phyloP scores from a whole-genome alignment of 257 asterid species.

The Capsicum baccatum region DNA sequence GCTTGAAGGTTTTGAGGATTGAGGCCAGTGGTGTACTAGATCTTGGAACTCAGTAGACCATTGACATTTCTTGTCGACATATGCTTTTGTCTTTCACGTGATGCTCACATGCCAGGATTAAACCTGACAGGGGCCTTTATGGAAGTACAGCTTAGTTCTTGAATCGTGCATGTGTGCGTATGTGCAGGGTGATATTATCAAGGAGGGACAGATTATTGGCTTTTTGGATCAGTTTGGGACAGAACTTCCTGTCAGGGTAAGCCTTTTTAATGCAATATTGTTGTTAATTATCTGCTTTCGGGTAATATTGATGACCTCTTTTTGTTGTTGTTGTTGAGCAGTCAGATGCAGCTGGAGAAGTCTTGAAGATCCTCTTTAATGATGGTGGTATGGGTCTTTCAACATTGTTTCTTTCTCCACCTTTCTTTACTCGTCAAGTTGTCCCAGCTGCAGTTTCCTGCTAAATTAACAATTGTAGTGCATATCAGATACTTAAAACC shows the following conservation, averaged over 20 bases:
- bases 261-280: slow-evolving; percentile 32
- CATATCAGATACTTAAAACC: not conserved
- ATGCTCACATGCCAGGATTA: slow-evolving; percentile 14
- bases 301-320: not conserved
- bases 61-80: slow-evolving; percentile 7
- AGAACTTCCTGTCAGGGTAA: slow-evolving; percentile 72
- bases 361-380: slow-evolving; percentile 66
- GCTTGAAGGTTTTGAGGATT: not conserved
- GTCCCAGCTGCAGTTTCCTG: slow-evolving; percentile 3
- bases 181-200: slow-evolving; percentile 77
- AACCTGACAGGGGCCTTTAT: not conserved
- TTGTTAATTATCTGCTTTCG: slow-evolving; percentile 28
- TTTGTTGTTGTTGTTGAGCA: slow-evolving; percentile 39
- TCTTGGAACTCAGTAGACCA: slow-evolving; percentile 5
- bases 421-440: not conserved
- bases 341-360: slow-evolving; percentile 89
- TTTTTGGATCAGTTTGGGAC: slow-evolving; percentile 71
- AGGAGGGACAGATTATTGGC: slow-evolving; percentile 86
- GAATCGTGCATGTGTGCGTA: slow-evolving; percentile 26
- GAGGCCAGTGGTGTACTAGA: slow-evolving; percentile 16
- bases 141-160: slow-evolving; percentile 8
- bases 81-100: not conserved
- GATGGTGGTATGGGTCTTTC: slow-evolving; percentile 73
- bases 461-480: not conserved
- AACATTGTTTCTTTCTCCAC: slow-evolving; percentile 8